Base-by-base conservation (phyloP, 2,329 filamentous ascomycete species). In the Didymella lethalis region DNA sequence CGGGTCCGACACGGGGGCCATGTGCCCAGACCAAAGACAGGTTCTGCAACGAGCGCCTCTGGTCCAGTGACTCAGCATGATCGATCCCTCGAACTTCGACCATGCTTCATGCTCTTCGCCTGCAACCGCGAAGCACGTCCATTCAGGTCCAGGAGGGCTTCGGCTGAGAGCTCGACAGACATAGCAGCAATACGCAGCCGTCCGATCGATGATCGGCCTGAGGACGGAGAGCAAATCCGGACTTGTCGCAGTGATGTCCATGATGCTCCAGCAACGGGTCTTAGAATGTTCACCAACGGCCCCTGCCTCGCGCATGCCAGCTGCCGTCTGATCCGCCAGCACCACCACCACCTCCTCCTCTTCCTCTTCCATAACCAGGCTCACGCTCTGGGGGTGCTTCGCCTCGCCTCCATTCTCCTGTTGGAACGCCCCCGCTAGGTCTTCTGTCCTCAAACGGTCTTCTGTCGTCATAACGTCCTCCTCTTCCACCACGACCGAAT, bases 401-500 rank as follows among this genome's bases (percentile, higher is more conserved):
- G 0, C 88, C 88, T 64, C 88, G 83, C 63, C 86, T 83, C 88
- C 88, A 90, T 68, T 90, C 88, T 1, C 88, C 88, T 43, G 75
- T 75, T 0, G 86, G 83, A 4, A 83, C 66, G 70, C 75, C 78
- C 70, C 73, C 56, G 75, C 79, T 41, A 75, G 75, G 70, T 79
- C 78, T 64, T 50, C 80, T 75, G 18, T 70, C 66, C 10, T 70
- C 67, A 20, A 60, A 60, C 2, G 41, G 47, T 32, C 56, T 48
- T 6, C 56, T 49, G 14, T 75, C 75, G 29, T 77, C 73, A 49
- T 64, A 71, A 52, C 71, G 62, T 32, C 79, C 70, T 63, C 76
- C 55, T 63, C 76, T 69, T 59, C 73, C 74, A 16, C 77, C 72
- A 20, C 78, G 76, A 7, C 77, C 73, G 51, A 77, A 77, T 2